Evolutionary conservation across 768 basidiomycete species (phyloP).

Genomic region (Dacryopinax spathularia): DNA sequence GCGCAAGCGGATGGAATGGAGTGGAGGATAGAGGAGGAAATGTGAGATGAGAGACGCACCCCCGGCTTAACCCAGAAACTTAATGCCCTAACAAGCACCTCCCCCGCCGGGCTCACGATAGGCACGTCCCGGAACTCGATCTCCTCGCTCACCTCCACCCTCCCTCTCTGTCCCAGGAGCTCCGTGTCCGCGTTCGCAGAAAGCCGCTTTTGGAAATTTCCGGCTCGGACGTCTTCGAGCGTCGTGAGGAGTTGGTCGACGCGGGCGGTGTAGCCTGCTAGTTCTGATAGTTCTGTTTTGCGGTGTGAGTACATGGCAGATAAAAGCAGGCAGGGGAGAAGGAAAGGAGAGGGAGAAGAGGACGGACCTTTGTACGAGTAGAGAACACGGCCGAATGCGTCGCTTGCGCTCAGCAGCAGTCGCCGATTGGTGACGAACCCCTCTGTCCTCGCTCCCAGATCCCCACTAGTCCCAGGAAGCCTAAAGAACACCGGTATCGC

Average conservation of each 20-base stretch:
- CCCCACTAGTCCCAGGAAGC: constrained; percentile 54
- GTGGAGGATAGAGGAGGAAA: background rate
- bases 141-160: constrained; percentile 70
- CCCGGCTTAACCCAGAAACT: constrained; percentile 84
- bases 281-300: constrained; percentile 79
- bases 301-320: constrained; percentile 4
- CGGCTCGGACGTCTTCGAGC: constrained; percentile 70
- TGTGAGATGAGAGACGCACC: constrained; percentile 38
- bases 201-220: constrained; percentile 77
- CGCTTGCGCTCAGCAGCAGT: constrained; percentile 68
- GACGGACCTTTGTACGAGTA: constrained; percentile 75
- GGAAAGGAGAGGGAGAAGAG: too few species aligned
- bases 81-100: constrained; percentile 68
- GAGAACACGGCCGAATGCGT: constrained; percentile 92
- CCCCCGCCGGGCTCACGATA: constrained; percentile 91
- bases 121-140: constrained; percentile 89
- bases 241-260: constrained; percentile 81
- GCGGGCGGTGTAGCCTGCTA: constrained; percentile 88
- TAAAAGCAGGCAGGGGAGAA: background rate
- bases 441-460: constrained; percentile 82
- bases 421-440: constrained; percentile 95
- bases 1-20: background rate
- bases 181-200: constrained; percentile 59
- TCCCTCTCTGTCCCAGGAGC: constrained; percentile 64
- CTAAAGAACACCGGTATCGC: constrained; percentile 89